These are phyloP conservation scores for Glarea lozoyensis DNA, from an alignment of 495 filamentous ascomycete species.

Conservation along the genomic window DNA sequence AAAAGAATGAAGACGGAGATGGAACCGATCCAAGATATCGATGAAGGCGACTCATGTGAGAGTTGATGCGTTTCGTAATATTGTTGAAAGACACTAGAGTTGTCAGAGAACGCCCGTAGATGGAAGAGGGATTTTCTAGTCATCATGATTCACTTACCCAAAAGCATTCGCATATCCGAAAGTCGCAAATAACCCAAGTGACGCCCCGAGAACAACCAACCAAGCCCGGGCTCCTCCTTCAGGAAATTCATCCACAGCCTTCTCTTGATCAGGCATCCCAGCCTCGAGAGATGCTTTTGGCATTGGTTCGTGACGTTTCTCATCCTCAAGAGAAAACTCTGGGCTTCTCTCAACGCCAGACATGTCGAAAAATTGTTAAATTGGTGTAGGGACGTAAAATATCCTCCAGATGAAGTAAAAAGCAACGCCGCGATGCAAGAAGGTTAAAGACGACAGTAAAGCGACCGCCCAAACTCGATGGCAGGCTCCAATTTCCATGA, in stretches of 20 bases:
- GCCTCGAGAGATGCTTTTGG: neutral
- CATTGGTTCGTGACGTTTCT: neutral
- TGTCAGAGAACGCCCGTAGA: too few relatives aligned
- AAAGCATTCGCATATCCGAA: slow-evolving; percentile 50
- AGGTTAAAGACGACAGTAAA: too few relatives aligned
- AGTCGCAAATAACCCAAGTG: slow-evolving; percentile 12
- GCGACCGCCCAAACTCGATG: too few relatives aligned
- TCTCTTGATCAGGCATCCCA: neutral
- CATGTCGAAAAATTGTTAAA: too few relatives aligned
- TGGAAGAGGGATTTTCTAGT: neutral
- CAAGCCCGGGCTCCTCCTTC: slow-evolving; percentile 18
- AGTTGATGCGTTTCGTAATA: slow-evolving; percentile 50
- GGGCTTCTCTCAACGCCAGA: neutral
- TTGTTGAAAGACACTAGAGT: slow-evolving; percentile 48
- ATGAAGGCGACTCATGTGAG: slow-evolving; percentile 41
- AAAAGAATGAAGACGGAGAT: slow-evolving; percentile 37
- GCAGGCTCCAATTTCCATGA: too few relatives aligned
- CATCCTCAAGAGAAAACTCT: too few relatives aligned
- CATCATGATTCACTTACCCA: slow-evolving; percentile 26
- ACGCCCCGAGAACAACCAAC: slow-evolving; percentile 10
- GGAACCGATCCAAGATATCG: slow-evolving; percentile 71
- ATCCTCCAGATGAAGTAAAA: too few relatives aligned
- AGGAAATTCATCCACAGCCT: neutral
- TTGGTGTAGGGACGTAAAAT: too few relatives aligned
- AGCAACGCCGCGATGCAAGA: too few relatives aligned